Percentiles rank a stretch among this genome's conserved stretches.
phyloP scores from a whole-genome alignment of 306 rosid species.

The Carpinus fangiana region DNA sequence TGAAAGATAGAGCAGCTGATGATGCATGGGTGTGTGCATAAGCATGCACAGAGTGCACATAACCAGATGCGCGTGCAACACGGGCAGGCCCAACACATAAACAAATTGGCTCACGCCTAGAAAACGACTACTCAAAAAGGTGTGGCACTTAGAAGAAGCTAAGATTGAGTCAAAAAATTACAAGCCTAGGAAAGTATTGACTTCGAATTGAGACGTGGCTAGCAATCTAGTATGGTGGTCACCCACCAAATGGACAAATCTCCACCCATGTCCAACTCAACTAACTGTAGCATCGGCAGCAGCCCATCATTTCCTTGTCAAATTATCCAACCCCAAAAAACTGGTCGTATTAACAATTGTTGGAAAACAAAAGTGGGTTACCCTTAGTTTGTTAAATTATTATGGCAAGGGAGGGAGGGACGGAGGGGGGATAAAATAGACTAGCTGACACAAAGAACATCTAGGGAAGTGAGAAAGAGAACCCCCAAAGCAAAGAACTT shows the following conservation, averaged over 20 bases:
- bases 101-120: slow-evolving; percentile 20
- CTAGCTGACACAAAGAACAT: slow-evolving; percentile 64
- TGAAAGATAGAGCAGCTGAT: slow-evolving; percentile 34
- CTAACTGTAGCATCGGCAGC: not conserved
- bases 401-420: not conserved
- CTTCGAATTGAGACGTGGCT: not conserved
- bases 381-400: slow-evolving; percentile 25
- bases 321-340: slow-evolving; percentile 7
- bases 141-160: not conserved
- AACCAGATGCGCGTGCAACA: slow-evolving; percentile 55
- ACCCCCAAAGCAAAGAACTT: slow-evolving; percentile 51
- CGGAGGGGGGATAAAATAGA: slow-evolving; percentile 15
- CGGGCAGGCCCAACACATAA: slow-evolving; percentile 26
- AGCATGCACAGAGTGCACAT: slow-evolving; percentile 39
- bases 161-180: not conserved
- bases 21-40: slow-evolving; percentile 33
- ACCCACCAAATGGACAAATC: not conserved
- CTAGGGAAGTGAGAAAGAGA: slow-evolving; percentile 87
- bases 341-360: not conserved
- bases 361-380: slow-evolving; percentile 33
- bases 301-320: not conserved
- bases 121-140: slow-evolving; percentile 24
- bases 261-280: not conserved
- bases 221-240: not conserved
- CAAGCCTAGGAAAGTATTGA: not conserved